phyloP scores from a whole-genome alignment of 2,329 filamentous ascomycete genomes.

The Pseudogymnoascus sp. region DNA sequence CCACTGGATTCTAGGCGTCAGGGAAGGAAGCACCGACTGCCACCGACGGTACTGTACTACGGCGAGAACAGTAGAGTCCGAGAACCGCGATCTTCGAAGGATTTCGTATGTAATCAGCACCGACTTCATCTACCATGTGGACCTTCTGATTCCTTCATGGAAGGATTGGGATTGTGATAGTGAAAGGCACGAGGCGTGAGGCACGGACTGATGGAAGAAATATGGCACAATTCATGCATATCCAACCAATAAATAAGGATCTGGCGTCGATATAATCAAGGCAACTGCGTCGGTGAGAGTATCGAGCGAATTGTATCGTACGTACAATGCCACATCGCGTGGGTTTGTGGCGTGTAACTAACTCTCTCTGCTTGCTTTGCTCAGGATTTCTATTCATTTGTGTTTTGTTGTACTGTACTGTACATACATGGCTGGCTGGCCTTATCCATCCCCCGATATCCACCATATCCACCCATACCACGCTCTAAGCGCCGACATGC shows the following conservation, averaged over 20 bases:
- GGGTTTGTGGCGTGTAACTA: neutral
- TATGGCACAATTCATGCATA: neutral
- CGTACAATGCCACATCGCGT: neutral
- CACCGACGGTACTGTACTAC: neutral
- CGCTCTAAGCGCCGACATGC: conserved; percentile 13
- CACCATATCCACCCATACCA: neutral
- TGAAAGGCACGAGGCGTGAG: neutral
- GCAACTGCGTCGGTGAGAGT: neutral
- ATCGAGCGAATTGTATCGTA: neutral
- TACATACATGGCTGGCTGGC: neutral
- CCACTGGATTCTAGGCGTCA: conserved; percentile 3
- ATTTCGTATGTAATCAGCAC: neutral
- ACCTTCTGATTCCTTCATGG: neutral
- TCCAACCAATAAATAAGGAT: neutral
- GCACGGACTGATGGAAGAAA: neutral
- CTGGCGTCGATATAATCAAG: neutral
- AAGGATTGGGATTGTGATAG: neutral
- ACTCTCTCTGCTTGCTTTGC: neutral
- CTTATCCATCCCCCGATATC: neutral
- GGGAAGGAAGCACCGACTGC: neutral
- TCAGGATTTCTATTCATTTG: neutral
- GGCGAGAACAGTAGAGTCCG: neutral
- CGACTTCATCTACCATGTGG: neutral
- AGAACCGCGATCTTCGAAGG: neutral
- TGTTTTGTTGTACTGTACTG: neutral